phyloP scores from a whole-genome alignment of 2,329 filamentous ascomycete genomes.

The Macrophomina pseudophaseolina region DNA sequence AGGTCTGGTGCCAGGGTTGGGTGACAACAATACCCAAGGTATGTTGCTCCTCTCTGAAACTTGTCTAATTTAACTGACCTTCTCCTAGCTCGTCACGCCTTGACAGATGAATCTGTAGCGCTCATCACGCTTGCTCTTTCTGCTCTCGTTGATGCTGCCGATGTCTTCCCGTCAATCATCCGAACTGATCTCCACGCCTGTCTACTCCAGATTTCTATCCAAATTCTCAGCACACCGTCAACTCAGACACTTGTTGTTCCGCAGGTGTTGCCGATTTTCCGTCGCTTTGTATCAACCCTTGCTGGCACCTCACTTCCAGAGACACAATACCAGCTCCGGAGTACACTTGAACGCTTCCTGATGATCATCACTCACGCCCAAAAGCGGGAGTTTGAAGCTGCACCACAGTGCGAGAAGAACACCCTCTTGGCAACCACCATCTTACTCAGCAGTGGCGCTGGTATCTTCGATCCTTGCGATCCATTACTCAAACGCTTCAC shows the following conservation, averaged over 20 bases:
- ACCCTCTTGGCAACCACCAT: slow-evolving; percentile 86
- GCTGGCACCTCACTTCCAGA: slow-evolving; percentile 51
- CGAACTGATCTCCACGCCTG: slow-evolving; percentile 95
- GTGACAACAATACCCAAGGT: slow-evolving; percentile 56
- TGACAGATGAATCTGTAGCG: slow-evolving; percentile 84
- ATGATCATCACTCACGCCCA: slow-evolving; percentile 78
- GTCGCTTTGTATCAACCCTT: slow-evolving; percentile 84
- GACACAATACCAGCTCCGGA: slow-evolving; percentile 74
- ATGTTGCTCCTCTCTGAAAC: neutral
- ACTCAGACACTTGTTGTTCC: slow-evolving; percentile 91
- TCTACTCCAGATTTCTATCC: slow-evolving; percentile 95
- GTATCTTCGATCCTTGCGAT: slow-evolving; percentile 75
- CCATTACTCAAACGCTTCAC: slow-evolving; percentile 76
- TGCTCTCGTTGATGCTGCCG: slow-evolving; percentile 89
- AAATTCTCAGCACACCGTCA: slow-evolving; percentile 82
- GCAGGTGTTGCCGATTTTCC: slow-evolving; percentile 86
- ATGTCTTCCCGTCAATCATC: slow-evolving; percentile 95
- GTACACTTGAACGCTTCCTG: slow-evolving; percentile 81
- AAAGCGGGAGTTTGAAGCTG: slow-evolving; percentile 75
- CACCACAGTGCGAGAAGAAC: slow-evolving; percentile 90
- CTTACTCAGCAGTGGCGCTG: slow-evolving; percentile 79
- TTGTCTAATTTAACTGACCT: slow-evolving; percentile 48
- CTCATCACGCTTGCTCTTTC: slow-evolving; percentile 81
- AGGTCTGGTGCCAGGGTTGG: slow-evolving; percentile 82
- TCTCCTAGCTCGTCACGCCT: slow-evolving; percentile 68